These are phyloP conservation scores for Phytophthora pseudosyringae DNA, from an alignment of 352 stramenopile species.

Conservation along the genomic window DNA sequence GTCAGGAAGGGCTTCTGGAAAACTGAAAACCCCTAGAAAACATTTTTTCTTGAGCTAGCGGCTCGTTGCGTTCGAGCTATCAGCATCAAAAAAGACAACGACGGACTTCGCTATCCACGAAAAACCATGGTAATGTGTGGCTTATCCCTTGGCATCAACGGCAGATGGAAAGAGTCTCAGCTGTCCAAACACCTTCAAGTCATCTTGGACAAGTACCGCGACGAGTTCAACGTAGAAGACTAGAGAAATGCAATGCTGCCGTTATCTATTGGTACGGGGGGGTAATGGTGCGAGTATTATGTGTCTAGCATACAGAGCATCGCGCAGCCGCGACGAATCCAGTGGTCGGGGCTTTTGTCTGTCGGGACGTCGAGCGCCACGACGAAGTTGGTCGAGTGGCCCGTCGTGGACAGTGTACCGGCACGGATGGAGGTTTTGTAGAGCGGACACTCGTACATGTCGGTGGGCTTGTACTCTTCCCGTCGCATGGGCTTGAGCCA, in stretches of 20 bases:
- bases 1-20: no score
- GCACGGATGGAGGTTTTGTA: conserved; percentile 94
- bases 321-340: conserved; percentile 93
- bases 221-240: not conserved
- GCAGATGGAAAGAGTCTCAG: no score
- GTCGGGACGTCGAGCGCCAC: conserved; percentile 88
- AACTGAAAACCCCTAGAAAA: no score
- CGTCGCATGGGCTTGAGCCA: conserved; percentile 88
- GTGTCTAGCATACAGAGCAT: conserved; percentile 96
- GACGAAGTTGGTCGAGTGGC: conserved; percentile 95
- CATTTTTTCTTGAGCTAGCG: no score
- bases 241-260: conserved; percentile 5
- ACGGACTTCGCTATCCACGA: no score
- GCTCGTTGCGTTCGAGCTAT: no score
- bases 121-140: no score
- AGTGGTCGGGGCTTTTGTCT: conserved; percentile 86
- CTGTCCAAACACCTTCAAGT: no score
- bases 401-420: conserved; percentile 92
- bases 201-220: no score
- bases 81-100: no score
- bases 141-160: no score
- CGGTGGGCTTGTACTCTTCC: conserved; percentile 73
- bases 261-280: conserved; percentile 22
- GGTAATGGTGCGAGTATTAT: conserved; percentile 37
- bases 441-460: conserved; percentile 91